Base-by-base conservation (phyloP, 805 yeast genomes). In the Priceomyces carsonii region DNA sequence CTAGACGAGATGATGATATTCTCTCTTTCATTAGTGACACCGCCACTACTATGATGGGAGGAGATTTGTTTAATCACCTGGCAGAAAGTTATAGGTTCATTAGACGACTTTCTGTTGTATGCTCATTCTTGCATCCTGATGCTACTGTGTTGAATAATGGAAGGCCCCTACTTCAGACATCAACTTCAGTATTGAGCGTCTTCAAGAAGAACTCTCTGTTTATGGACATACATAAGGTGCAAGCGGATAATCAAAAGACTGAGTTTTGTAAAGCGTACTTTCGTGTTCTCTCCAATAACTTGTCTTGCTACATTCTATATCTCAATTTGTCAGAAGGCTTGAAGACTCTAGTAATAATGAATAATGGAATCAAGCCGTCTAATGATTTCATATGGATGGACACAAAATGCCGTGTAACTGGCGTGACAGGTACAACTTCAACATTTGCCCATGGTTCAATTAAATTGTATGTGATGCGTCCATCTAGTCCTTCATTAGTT, bases 361-460 rank as follows among this genome's bases (percentile, higher is more conserved):
- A 55, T 35, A 59, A 61, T 36, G 61, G 61, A 16, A 41, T 53
- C 21, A 50, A 48, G 19, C 64, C 66, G 2, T 55, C 52, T 14
- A 57, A 55, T 4, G 68, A 62, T 30, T 47, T 57, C 18, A 30
- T 40, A 8, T 55, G 49, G 47, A 50, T 50, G 26, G 45, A 40
- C 23, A 55, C 66, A 12, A 60, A 59, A 35, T 39, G 61, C 18
- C 51, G 68, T 12, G 41, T 59, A 7, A 35, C 47, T 29, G 67
- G 68, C 2, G 57, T 59, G 1, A 51, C 66, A 13, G 64, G 64
- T 0, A 56, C 58, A 3, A 46, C 63, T 5, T 59, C 67, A 16
- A 59, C 66, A 2, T 62, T 62, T 40, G 65, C 65, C 8, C 58
- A 53, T 29, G 60, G 61, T 1, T 40, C 55, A n/a, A 45, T 59